These are phyloP conservation scores for Protoeuglena noctilucae DNA, from an alignment of 139 green algal species.

Conservation along the genomic window DNA sequence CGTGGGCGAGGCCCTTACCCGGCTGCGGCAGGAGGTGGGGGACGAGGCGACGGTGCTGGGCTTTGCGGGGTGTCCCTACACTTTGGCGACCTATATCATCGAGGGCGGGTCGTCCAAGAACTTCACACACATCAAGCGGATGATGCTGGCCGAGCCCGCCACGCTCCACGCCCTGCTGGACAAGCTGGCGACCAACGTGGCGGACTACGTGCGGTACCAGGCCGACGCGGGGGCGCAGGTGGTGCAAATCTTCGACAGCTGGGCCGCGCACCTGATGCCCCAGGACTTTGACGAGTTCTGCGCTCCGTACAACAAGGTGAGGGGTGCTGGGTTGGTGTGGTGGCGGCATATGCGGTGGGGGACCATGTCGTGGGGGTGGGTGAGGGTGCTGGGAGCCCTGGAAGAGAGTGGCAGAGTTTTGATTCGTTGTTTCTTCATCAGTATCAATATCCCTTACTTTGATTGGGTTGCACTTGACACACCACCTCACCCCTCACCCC, in stretches of 20 bases:
- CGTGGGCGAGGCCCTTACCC: constrained; percentile 63
- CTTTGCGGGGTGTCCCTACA: constrained; percentile 87
- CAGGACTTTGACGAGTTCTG: constrained; percentile 84
- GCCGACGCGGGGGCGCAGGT: constrained; percentile 28
- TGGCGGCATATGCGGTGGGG: too few relatives aligned
- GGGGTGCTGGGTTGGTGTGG: too few relatives aligned
- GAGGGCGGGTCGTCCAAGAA: constrained; percentile 73
- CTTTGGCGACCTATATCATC: constrained; percentile 84
- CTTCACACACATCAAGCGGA: constrained; percentile 71
- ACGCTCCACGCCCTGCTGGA: constrained; percentile 43
- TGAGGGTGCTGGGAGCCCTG: too few relatives aligned
- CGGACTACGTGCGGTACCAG: constrained; percentile 74
- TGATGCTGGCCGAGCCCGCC: constrained; percentile 62
- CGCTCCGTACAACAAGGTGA: constrained; percentile 66
- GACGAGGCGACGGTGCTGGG: constrained; percentile 64
- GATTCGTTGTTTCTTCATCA: too few relatives aligned
- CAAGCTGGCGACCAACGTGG: constrained; percentile 71
- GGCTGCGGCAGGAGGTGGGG: constrained; percentile 38
- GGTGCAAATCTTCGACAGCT: constrained; percentile 93
- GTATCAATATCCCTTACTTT: too few relatives aligned
- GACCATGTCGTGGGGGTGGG: too few relatives aligned
- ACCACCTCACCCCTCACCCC: too few relatives aligned
- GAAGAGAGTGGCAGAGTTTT: too few relatives aligned
- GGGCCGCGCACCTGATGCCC: constrained; percentile 65
- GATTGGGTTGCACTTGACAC: too few relatives aligned